Evolutionary conservation across 805 yeast genomes (phyloP).

Genomic region (Kazachstania bromeliacearum): DNA sequence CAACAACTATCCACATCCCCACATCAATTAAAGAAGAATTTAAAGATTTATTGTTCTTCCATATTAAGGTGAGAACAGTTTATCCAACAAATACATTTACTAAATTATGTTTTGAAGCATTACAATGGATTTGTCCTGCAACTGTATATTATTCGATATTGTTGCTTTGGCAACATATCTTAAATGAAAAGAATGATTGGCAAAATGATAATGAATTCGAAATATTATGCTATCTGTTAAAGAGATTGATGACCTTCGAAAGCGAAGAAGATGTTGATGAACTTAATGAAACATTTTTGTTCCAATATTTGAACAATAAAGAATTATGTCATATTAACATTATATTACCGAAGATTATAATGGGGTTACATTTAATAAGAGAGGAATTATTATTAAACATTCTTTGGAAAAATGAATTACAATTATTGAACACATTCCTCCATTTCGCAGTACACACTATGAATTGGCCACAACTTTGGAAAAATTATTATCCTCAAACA

Average conservation of each 20-base stretch:
- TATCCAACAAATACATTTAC: conserved; percentile 10
- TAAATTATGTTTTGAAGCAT: conserved; percentile 14
- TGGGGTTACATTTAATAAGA: conserved; percentile 64
- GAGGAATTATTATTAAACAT: conserved; percentile 65
- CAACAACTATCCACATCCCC: background rate
- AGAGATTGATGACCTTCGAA: no score
- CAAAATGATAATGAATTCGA: no score
- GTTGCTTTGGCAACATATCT: conserved; percentile 20
- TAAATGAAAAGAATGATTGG: background rate
- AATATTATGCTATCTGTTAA: no score
- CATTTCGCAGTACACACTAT: conserved; percentile 55
- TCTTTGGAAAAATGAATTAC: conserved; percentile 30
- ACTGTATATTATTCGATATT: conserved; percentile 11
- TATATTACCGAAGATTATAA: conserved; percentile 45
- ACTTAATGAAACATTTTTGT: conserved; percentile 3
- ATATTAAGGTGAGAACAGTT: background rate
- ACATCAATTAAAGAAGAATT: no score
- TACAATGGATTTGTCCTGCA: conserved; percentile 13
- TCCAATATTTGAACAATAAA: conserved; percentile 10
- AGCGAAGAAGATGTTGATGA: background rate
- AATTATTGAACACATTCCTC: conserved; percentile 44
- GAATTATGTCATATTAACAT: background rate
- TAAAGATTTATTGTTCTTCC: background rate
- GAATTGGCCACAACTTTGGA: conserved; percentile 70
- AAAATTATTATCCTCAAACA: conserved; percentile 36